Evolutionary conservation across 2,329 filamentous ascomycete species (phyloP), one percentile per base, ranked within the genome.

Genomic region (Ophiostoma australiae): DNA sequence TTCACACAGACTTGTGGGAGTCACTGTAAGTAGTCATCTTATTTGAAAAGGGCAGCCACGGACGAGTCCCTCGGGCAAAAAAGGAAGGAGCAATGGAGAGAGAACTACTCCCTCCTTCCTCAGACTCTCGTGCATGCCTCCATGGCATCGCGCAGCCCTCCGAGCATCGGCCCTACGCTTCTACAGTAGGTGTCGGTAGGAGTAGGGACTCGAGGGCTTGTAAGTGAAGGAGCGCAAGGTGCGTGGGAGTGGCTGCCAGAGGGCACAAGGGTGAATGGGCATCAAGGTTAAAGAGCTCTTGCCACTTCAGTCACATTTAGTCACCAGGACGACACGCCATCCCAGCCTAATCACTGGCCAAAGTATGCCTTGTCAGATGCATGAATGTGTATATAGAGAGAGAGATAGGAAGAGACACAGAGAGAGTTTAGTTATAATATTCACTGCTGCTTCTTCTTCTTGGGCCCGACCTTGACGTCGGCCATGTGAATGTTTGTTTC

Each of bases 401-500:
- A 23, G 8, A 31, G 13, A 61, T n/a, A 27, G 1, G 31, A 58
- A 27, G 23, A 63, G 15, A 33, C 27, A 61, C 27, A 31, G 52
- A 39, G 37, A 39, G 1, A 31, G 27, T 1, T 31, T 39, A 39
- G 3, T 13, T 39, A 39, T 39, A 39, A 39, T 39, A 48, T 58
- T 23, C 61, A 23, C 63, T 66, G 35, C 44, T 58, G 63, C 52
- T 70, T 72, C 41, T 69, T 76, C 72, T 77, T 77, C 73, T 80
- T 82, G 71, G 70, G 73, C 15, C 81, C 82, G 44, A 83, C 74
- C 37, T 75, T 76, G 27, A 81, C 83, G 69, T 82, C 78, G 10
- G 84, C 77, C 0, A 79, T 77, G 68, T 83, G 82, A 72, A 86
- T 83, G 71, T 83, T 86, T 0, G 85, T 81, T 4, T 80, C 80